These are phyloP conservation scores for Saccharomyces hybrid DNA, from an alignment of 1,139 yeast genomes.

Conservation along the genomic window DNA sequence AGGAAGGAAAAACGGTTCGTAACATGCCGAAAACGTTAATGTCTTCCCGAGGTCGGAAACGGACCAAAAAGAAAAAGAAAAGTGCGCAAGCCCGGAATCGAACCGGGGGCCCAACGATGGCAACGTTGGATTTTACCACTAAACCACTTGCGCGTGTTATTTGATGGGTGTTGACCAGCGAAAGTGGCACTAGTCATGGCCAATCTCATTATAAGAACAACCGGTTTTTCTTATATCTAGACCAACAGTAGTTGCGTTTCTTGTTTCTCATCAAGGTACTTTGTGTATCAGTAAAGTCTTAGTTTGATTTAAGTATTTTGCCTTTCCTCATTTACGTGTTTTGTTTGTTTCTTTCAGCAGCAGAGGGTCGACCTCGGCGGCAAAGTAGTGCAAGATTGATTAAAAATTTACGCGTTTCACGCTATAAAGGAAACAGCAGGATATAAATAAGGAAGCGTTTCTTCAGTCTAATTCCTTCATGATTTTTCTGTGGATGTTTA, in stretches of 20 bases:
- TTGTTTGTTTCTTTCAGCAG: neutral
- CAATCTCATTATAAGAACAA: too few relatives aligned
- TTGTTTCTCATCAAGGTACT: too few relatives aligned
- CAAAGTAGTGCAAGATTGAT: neutral
- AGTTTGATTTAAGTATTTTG: too few relatives aligned
- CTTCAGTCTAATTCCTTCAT: too few relatives aligned
- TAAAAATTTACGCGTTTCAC: neutral
- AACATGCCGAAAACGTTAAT: neutral
- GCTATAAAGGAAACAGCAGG: neutral
- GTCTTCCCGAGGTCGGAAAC: neutral
- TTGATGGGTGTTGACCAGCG: too few relatives aligned
- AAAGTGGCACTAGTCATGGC: too few relatives aligned
- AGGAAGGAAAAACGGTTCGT: neutral
- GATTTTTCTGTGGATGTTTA: too few relatives aligned
- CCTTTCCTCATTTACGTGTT: neutral
- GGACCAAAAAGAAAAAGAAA: neutral
- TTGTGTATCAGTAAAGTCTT: too few relatives aligned
- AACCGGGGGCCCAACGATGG: slow-evolving; percentile 2
- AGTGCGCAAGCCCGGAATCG: slow-evolving; percentile 1
- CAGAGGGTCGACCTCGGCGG: neutral
- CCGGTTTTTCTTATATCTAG: too few relatives aligned
- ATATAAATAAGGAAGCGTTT: too few relatives aligned
- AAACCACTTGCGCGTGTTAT: neutral
- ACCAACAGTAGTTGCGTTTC: too few relatives aligned
- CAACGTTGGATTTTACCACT: slow-evolving; percentile 1